Evolutionary conservation across 192 early-diverging fungal species (phyloP).

Genomic region (Irineochytrium annulatum): DNA sequence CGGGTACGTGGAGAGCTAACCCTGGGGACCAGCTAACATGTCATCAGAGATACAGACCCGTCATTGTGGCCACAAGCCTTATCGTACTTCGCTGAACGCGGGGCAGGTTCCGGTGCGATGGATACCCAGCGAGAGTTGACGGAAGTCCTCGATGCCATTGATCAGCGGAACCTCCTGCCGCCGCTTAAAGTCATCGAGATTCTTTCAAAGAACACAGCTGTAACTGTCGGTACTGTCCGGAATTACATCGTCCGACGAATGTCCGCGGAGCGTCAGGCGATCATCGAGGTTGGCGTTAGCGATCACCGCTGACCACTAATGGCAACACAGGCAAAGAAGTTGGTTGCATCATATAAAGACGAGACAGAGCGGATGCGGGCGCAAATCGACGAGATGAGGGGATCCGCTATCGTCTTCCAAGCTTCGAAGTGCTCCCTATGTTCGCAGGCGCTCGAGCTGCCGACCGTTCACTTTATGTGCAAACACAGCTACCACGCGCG

Average conservation of each 20-base stretch:
- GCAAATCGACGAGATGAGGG: slow-evolving; percentile 81
- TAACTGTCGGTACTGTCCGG: slow-evolving; percentile 83
- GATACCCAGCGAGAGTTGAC: slow-evolving; percentile 23
- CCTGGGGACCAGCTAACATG: background rate
- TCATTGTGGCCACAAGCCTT: slow-evolving; percentile 46
- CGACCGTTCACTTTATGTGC: slow-evolving; percentile 90
- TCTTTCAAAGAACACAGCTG: slow-evolving; percentile 69
- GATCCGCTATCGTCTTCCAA: slow-evolving; percentile 46
- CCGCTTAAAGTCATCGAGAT: slow-evolving; percentile 89
- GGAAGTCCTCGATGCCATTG: slow-evolving; percentile 76
- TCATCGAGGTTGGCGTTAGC: slow-evolving; percentile 43
- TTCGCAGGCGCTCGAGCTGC: slow-evolving; percentile 68
- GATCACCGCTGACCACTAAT: background rate
- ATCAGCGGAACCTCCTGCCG: slow-evolving; percentile 77
- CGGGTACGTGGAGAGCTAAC: slow-evolving; percentile 29
- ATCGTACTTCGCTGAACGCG: slow-evolving; percentile 39
- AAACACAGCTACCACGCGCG: slow-evolving; percentile 92
- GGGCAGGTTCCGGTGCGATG: slow-evolving; percentile 10
- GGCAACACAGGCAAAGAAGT: slow-evolving; percentile 45
- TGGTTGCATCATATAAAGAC: slow-evolving; percentile 72
- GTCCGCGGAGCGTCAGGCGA: slow-evolving; percentile 61
- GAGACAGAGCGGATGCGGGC: slow-evolving; percentile 72
- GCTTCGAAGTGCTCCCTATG: slow-evolving; percentile 45
- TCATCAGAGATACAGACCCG: slow-evolving; percentile 33
- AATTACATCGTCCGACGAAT: slow-evolving; percentile 79